phyloP scores from a whole-genome alignment of 371 early-diverging fungal species.

The Cokeromyces recurvatus region DNA sequence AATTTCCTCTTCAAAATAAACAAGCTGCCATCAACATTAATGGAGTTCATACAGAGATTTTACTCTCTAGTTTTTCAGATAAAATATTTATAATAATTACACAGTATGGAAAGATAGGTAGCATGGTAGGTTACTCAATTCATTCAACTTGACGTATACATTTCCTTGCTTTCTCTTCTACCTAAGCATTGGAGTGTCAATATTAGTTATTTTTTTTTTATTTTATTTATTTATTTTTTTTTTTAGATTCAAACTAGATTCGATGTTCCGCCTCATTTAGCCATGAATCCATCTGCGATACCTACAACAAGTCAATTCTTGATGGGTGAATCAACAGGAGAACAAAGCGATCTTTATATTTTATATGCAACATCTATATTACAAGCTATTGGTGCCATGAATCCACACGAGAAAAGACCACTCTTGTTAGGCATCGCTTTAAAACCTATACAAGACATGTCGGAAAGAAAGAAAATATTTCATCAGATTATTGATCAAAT shows the following conservation, averaged over 20 bases:
- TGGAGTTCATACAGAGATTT: slow-evolving; percentile 60
- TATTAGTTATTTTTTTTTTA: too few species aligned
- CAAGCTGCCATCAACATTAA: slow-evolving; percentile 53
- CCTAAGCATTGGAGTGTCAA: too few species aligned
- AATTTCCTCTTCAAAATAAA: slow-evolving; percentile 54
- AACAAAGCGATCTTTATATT: slow-evolving; percentile 56
- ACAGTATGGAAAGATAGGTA: slow-evolving; percentile 62
- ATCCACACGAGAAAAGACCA: slow-evolving; percentile 56
- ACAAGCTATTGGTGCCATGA: slow-evolving; percentile 58
- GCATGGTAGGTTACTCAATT: slow-evolving; percentile 37
- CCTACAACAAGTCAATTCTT: slow-evolving; percentile 49
- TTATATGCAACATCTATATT: slow-evolving; percentile 62
- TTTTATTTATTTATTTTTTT: too few species aligned
- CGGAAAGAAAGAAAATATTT: slow-evolving; percentile 27
- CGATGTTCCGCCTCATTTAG: slow-evolving; percentile 39
- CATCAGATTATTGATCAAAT: slow-evolving; percentile 34
- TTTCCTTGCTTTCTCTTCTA: too few species aligned
- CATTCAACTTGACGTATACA: too few species aligned
- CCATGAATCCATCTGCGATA: slow-evolving; percentile 38
- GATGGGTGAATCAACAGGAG: slow-evolving; percentile 48
- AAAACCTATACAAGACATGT: slow-evolving; percentile 35
- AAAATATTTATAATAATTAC: slow-evolving; percentile 63
- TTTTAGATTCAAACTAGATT: slow-evolving; percentile 44
- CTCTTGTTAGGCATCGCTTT: slow-evolving; percentile 63
- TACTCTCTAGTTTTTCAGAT: slow-evolving; percentile 57